phyloP scores from a whole-genome alignment of 2,329 filamentous ascomycete genomes.

The Fusarium siculi region DNA sequence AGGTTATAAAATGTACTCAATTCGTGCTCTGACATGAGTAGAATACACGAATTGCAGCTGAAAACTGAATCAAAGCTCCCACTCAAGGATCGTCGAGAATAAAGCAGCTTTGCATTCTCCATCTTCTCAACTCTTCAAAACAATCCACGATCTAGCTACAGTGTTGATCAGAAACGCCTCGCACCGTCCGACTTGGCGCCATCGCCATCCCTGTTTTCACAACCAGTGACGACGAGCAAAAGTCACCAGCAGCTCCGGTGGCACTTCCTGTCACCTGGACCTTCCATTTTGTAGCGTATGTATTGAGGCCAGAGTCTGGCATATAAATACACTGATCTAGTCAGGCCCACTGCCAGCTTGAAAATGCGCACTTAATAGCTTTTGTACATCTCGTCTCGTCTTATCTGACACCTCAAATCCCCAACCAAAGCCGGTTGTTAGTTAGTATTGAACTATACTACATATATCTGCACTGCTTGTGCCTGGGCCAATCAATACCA shows the following conservation, averaged over 20 bases:
- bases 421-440: neutral
- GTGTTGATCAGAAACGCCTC: constrained; percentile 33
- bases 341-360: neutral
- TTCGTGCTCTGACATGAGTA: constrained; percentile 10
- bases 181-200: constrained; percentile 42
- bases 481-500: constrained; percentile 32
- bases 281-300: constrained; percentile 7
- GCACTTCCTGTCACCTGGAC: constrained; percentile 42
- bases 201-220: constrained; percentile 44
- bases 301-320: constrained; percentile 9
- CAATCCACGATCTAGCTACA: constrained; percentile 25
- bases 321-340: constrained; percentile 26
- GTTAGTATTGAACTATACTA: constrained; percentile 1
- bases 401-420: constrained; percentile 6
- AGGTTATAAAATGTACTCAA: constrained; percentile 30
- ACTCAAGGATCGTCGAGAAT: neutral
- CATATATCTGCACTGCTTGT: neutral
- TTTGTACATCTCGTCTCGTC: neutral
- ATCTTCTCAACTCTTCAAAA: constrained; percentile 6
- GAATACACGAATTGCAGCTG: neutral
- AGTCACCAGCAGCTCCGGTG: constrained; percentile 40
- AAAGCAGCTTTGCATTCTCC: neutral
- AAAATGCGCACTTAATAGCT: neutral
- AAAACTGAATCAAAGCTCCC: neutral
- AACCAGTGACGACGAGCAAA: constrained; percentile 41